phyloP scores from a whole-genome alignment of 164 flowering plant genomes.

The Sextonia rubra region DNA sequence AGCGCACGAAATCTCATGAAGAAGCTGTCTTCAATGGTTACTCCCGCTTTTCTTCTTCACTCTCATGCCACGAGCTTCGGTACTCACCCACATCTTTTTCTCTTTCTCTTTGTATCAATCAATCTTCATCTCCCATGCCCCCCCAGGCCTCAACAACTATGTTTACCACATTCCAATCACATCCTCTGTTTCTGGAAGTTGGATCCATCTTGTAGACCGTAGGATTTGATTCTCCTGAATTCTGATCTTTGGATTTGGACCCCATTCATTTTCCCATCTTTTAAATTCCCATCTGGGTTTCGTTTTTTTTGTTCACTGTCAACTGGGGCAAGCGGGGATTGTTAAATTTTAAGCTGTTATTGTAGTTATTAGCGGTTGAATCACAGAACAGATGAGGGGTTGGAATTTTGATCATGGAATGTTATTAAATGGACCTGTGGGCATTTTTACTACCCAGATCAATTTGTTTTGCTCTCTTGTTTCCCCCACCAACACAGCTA shows the following conservation, averaged over 20 bases:
- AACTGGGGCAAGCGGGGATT: not conserved
- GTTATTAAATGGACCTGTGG: not conserved
- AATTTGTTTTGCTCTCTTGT: not conserved
- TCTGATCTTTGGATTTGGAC: not conserved
- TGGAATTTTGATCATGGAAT: not conserved
- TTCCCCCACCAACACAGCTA: no score
- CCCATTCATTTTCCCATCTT: not conserved
- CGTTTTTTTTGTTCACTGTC: no score
- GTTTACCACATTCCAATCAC: no score
- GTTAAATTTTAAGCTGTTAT: no score
- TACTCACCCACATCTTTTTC: slow-evolving; percentile 11
- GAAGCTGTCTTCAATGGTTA: slow-evolving; percentile 21
- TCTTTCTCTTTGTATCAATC: not conserved
- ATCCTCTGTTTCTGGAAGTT: not conserved
- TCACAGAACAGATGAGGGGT: not conserved
- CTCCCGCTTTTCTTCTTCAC: slow-evolving; percentile 41
- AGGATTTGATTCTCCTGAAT: not conserved
- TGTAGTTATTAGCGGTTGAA: not conserved
- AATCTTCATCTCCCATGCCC: no score
- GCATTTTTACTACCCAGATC: not conserved
- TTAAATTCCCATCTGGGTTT: no score
- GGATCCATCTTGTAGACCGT: not conserved
- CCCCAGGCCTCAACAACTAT: no score
- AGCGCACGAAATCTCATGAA: slow-evolving; percentile 21
- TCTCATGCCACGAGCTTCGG: slow-evolving; percentile 89